Conservation (phyloP, 2,329 filamentous ascomycete species). For the Fusarium liriodendri region DNA sequence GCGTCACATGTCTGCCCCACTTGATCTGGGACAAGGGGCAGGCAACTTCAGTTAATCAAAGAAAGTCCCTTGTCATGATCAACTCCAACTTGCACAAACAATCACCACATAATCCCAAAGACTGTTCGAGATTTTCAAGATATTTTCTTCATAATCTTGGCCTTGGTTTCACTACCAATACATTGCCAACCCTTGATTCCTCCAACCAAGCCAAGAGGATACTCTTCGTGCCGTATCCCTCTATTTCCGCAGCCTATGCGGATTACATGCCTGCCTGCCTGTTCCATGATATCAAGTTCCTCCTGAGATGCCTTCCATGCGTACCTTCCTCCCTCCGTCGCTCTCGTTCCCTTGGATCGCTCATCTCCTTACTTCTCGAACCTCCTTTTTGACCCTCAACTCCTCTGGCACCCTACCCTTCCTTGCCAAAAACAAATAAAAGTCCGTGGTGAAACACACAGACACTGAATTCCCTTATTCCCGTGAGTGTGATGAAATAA, state of each 20-base stretch:
- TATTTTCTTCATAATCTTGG: slow-evolving; percentile 10
- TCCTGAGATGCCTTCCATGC: slow-evolving; percentile 2
- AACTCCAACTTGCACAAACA: neutral
- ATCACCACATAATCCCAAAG: neutral
- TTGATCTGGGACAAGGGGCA: neutral
- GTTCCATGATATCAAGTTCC: slow-evolving; percentile 11
- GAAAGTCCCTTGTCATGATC: neutral
- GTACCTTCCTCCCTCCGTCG: neutral
- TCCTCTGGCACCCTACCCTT: slow-evolving; percentile 13
- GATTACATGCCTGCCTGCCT: slow-evolving; percentile 8
- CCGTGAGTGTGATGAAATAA: slow-evolving; percentile 11
- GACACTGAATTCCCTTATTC: slow-evolving; percentile 1
- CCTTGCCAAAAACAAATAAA: slow-evolving; percentile 11
- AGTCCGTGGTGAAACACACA: slow-evolving; percentile 2
- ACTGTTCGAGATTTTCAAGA: neutral
- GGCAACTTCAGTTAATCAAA: neutral
- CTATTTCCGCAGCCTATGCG: slow-evolving; percentile 4
- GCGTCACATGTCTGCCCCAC: slow-evolving; percentile 3
- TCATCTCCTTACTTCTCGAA: slow-evolving; percentile 12
- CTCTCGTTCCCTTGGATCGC: slow-evolving; percentile 11
- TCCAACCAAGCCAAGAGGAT: neutral
- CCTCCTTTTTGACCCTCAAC: neutral
- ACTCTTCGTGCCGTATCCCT: neutral
- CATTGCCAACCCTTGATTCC: neutral
- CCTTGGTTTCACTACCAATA: neutral